These are phyloP conservation scores for Paraleonurus japonicus DNA, from an alignment of 257 asterid species.

Conservation along the genomic window DNA sequence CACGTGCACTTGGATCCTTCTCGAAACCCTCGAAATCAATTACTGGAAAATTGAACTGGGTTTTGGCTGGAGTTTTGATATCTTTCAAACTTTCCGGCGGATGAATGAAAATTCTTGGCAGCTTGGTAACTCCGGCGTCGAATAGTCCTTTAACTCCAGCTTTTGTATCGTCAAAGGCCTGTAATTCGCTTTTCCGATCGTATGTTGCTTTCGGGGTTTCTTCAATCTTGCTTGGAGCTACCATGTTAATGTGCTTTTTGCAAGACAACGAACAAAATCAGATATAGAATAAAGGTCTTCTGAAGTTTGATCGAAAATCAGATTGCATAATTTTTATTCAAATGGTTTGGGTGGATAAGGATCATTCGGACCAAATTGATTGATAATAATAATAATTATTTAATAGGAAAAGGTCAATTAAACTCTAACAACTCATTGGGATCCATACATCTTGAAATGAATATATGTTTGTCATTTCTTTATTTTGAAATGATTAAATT, in stretches of 20 bases:
- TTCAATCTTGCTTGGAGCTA: neutral
- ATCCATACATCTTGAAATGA: no score
- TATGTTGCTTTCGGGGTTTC: constrained; percentile 14
- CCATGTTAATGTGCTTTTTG: neutral
- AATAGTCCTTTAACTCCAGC: constrained; percentile 39
- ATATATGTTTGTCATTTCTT: no score
- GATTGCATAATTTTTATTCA: no score
- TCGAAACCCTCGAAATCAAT: constrained; percentile 30
- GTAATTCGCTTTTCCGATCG: constrained; percentile 27
- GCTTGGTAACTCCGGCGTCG: constrained; percentile 33
- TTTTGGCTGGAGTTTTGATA: neutral
- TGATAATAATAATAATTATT: no score
- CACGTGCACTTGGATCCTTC: neutral
- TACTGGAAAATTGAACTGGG: constrained; percentile 27
- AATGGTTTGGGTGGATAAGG: no score
- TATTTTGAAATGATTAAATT: no score
- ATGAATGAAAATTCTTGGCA: constrained; percentile 37
- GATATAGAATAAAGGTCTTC: neutral
- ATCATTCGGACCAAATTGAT: no score
- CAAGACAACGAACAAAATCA: no score
- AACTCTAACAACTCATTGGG: no score
- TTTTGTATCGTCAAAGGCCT: constrained; percentile 40
- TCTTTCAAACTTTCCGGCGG: constrained; percentile 10
- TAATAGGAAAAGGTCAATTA: no score
- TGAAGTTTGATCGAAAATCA: no score